Evolutionary conservation across 257 asterid genomes (phyloP), one percentile per base, ranked within the genome.

Genomic region (Cynanchum wilfordii): DNA sequence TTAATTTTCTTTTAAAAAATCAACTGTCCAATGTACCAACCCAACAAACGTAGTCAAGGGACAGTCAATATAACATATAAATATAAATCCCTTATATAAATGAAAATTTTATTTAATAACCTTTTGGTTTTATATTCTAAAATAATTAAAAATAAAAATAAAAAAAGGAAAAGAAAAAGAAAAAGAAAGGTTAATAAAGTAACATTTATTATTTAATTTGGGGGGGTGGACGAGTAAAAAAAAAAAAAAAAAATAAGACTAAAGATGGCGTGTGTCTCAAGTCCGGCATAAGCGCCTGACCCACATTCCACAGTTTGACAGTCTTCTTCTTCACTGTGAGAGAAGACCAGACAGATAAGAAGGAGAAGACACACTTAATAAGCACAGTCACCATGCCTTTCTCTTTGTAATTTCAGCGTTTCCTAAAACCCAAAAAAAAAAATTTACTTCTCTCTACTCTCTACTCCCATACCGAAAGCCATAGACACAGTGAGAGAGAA

Each of bases 241-340:
- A 7, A 55, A 6, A n/a, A 55, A 20, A 40, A 57, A 24, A 70
- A 69, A 40, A 54, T 51, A 33, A 33, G 38, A 33, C 6, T 68
- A 73, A 81, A 77, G 88, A 60, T 85, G 85, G 88, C 90, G 93
- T 87, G 90, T 86, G 79, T 87, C 89, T 82, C 86, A 80, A 86
- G 83, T 85, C 87, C 96, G 87, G 81, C 86, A 80, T 79, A 80
- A 86, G 87, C 90, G 91, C 79, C 88, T 76, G 86, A 76, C 71
- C 79, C 86, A 62, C 59, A 78, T 63, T 58, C 70, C 74, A 17
- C 64, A 8, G 69, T 19, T 52, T 56, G 54, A 63, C 76, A 60
- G 59, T 64, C 40, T 24, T 29, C 76, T 69, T 64, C 40, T 24
- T 29, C 76, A 73, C 73, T 72, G 70, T n/a, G 77, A 52, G 55